Evolutionary conservation across 768 basidiomycete species (phyloP).

Genomic region (Mycena pura): DNA sequence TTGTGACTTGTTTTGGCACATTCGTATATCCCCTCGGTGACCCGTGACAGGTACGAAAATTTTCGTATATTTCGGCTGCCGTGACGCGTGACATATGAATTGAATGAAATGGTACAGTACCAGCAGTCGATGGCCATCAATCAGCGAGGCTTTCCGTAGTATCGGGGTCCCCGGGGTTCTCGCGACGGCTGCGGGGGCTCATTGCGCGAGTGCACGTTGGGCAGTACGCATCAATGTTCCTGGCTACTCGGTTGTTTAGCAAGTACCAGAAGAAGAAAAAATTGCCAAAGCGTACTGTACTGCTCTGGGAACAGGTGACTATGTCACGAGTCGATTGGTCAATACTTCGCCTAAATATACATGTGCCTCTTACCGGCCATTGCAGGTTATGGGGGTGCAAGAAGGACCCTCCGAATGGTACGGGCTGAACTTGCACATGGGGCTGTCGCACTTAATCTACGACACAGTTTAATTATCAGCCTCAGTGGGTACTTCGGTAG

Average conservation of each 20-base stretch:
- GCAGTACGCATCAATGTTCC: conserved; percentile 48
- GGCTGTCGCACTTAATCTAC: conserved; percentile 54
- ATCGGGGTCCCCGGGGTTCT: neutral
- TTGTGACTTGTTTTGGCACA: no score
- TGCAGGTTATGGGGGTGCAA: conserved; percentile 50
- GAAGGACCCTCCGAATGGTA: conserved; percentile 51
- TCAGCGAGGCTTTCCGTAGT: neutral
- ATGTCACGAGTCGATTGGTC: conserved; percentile 9
- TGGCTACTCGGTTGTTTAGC: conserved; percentile 39
- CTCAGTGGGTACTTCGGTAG: neutral
- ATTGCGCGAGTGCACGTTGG: conserved; percentile 43
- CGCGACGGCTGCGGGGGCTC: conserved; percentile 16
- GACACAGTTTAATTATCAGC: conserved; percentile 16
- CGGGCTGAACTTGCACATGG: conserved; percentile 61
- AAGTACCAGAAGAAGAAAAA: neutral
- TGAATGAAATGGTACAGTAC: no score
- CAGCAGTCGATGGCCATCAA: no score
- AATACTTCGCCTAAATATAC: conserved; percentile 9
- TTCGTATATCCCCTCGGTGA: no score
- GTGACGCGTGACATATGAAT: no score
- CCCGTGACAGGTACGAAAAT: no score
- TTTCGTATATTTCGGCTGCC: no score
- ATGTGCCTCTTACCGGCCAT: conserved; percentile 62
- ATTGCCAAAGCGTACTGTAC: conserved; percentile 43
- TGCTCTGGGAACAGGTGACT: conserved; percentile 55